phyloP scores from a whole-genome alignment of 305 asterid species.

The Ajuga reptans region DNA sequence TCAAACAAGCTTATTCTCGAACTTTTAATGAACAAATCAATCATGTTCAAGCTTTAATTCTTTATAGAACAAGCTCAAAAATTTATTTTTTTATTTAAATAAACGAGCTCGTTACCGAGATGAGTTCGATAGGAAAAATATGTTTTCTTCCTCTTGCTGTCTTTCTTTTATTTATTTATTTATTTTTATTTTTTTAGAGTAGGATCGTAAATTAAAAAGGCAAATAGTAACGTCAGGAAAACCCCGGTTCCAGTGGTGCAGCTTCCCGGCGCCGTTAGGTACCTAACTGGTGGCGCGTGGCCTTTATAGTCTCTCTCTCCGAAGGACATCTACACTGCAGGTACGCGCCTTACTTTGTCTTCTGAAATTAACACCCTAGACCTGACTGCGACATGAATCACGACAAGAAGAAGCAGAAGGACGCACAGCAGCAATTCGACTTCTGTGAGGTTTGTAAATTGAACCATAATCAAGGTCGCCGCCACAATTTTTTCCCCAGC shows the following conservation, averaged over 20 bases:
- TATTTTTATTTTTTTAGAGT: too few species aligned
- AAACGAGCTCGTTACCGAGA: too few species aligned
- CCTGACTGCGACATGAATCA: slow-evolving; percentile 23
- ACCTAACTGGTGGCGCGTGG: not conserved
- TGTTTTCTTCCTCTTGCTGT: too few species aligned
- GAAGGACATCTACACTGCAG: not conserved
- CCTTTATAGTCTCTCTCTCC: not conserved
- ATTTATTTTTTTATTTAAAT: too few species aligned
- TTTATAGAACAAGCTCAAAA: too few species aligned
- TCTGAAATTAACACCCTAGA: slow-evolving; percentile 1
- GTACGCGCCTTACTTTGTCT: not conserved
- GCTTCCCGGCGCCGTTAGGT: not conserved
- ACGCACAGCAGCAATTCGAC: slow-evolving; percentile 35
- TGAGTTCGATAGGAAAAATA: too few species aligned
- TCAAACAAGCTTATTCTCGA: too few species aligned
- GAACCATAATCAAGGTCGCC: slow-evolving; percentile 71
- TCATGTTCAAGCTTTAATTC: too few species aligned
- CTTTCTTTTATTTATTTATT: too few species aligned
- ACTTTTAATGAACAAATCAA: too few species aligned
- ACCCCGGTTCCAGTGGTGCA: not conserved
- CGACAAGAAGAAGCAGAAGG: slow-evolving; percentile 25
- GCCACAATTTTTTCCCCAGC: slow-evolving; percentile 61
- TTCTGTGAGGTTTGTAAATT: slow-evolving; percentile 70
- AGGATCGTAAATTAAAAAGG: not conserved
- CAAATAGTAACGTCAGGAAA: not conserved